Evolutionary conservation across 2,329 filamentous ascomycete species (phyloP).

Genomic region (Didymellaceae sp.): DNA sequence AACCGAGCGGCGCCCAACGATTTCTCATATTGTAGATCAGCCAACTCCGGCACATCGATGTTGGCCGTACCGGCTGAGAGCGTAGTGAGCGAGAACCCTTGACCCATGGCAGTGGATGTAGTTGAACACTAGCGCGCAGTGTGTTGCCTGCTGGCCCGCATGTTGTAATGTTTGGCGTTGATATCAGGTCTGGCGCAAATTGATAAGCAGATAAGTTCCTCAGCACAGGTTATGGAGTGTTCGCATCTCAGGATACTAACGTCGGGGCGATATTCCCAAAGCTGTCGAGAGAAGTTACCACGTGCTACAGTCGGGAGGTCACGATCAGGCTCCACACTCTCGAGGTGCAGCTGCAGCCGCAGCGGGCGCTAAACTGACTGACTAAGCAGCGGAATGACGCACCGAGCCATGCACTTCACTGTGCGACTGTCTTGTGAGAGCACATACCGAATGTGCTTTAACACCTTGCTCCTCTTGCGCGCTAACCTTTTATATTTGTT

Average conservation of each 20-base stretch:
- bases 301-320: conserved; percentile 23
- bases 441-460: conserved; percentile 3
- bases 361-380: conserved; percentile 6
- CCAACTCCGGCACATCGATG: conserved; percentile 91
- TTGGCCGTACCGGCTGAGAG: conserved; percentile 89
- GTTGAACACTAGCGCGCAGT: conserved; percentile 28
- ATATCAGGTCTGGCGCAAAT: not conserved
- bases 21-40: conserved; percentile 89
- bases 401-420: not conserved
- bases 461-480: not conserved
- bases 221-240: not conserved
- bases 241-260: too few relatives aligned
- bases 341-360: not conserved
- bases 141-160: conserved; percentile 36
- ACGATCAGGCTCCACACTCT: conserved; percentile 26
- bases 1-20: conserved; percentile 90
- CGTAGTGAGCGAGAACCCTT: conserved; percentile 93
- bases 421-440: not conserved
- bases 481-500: not conserved
- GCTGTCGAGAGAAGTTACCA: conserved; percentile 13
- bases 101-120: conserved; percentile 72
- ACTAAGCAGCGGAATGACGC: conserved; percentile 17
- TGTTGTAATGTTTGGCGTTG: conserved; percentile 26
- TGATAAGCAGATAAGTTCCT: not conserved
- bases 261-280: too few relatives aligned